A percentile compares a stretch with the other conserved stretches of the same genome.
These are phyloP conservation scores for Coemansia sp. DNA, from an alignment of 192 early-diverging fungal species.

Conservation along the genomic window DNA sequence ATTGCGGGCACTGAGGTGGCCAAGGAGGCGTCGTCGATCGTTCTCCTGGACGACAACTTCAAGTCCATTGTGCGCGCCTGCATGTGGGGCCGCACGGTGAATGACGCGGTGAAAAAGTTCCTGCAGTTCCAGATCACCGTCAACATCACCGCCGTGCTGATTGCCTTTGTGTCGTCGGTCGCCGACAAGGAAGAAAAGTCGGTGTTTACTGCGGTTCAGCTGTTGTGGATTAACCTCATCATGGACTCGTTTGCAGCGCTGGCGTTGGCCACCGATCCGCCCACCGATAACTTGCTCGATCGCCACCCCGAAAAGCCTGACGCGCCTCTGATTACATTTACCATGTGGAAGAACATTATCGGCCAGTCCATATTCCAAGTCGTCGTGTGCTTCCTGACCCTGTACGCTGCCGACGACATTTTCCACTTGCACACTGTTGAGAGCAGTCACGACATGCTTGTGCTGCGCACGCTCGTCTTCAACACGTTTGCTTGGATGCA, in stretches of 20 bases:
- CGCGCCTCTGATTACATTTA: constrained; percentile 84
- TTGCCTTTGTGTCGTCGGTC: constrained; percentile 80
- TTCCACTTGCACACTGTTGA: constrained; percentile 60
- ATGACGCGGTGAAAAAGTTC: constrained; percentile 98
- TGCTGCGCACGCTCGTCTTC: constrained; percentile 84
- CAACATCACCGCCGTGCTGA: constrained; percentile 87
- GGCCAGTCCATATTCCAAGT: constrained; percentile 92
- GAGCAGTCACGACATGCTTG: constrained; percentile 38
- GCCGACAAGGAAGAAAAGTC: constrained; percentile 67
- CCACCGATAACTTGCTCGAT: constrained; percentile 81
- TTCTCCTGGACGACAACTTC: constrained; percentile 99
- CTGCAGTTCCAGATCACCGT: constrained; percentile 99
- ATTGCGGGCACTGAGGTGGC: constrained; percentile 99
- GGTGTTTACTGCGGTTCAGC: constrained; percentile 94
- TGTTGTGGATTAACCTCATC: constrained; percentile 99
- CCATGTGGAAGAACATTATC: constrained; percentile 97
- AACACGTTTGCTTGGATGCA: constrained; percentile 93
- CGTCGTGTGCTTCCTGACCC: constrained; percentile 73
- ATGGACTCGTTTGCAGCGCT: constrained; percentile 99
- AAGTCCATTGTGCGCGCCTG: constrained; percentile 95
- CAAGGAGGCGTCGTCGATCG: constrained; percentile 98
- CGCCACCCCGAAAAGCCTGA: constrained; percentile 81
- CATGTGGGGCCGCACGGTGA: constrained; percentile 96
- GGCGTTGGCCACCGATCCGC: constrained; percentile 95
- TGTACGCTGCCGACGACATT: constrained; percentile 70